Conservation (phyloP, 495 filamentous ascomycete genomes). For the Acidomyces sp. region DNA sequence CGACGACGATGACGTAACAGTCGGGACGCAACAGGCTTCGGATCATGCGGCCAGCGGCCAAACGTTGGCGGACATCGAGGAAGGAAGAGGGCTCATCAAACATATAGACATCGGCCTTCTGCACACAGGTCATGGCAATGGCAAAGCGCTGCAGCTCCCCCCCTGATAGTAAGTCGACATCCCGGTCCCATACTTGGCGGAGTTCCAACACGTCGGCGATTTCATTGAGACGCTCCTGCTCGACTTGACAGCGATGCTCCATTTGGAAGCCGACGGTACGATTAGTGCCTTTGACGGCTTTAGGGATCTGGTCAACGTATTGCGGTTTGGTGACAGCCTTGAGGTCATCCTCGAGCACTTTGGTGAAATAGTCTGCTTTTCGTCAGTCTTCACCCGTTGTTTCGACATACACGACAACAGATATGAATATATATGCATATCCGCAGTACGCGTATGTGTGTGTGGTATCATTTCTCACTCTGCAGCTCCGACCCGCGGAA, state of each 20-base stretch:
- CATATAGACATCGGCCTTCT: conserved; percentile 97
- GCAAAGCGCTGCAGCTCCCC: conserved; percentile 97
- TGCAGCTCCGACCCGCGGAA: conserved; percentile 95
- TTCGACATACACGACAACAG: too few relatives aligned
- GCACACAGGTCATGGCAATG: conserved; percentile 87
- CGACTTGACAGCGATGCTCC: conserved; percentile 53
- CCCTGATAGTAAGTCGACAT: conserved; percentile 79
- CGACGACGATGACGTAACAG: conserved; percentile 95
- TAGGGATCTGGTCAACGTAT: conserved; percentile 95
- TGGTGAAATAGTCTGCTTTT: conserved; percentile 83
- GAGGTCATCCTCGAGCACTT: conserved; percentile 86
- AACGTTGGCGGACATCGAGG: conserved; percentile 94
- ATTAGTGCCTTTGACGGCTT: conserved; percentile 67
- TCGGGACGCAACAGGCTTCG: conserved; percentile 74
- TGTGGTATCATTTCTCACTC: conserved; percentile 48
- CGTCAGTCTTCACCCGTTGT: background rate
- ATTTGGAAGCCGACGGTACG: conserved; percentile 67
- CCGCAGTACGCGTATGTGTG: too few relatives aligned
- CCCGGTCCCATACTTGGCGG: conserved; percentile 71
- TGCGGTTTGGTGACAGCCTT: conserved; percentile 98
- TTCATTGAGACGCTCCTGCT: conserved; percentile 57
- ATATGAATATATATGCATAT: conserved; percentile 3
- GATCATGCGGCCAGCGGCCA: conserved; percentile 82
- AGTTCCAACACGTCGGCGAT: conserved; percentile 80
- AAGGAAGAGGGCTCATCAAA: conserved; percentile 98